These are phyloP conservation scores for Quercus tomentella DNA, from an alignment of 331 rosid genomes.

Conservation along the genomic window DNA sequence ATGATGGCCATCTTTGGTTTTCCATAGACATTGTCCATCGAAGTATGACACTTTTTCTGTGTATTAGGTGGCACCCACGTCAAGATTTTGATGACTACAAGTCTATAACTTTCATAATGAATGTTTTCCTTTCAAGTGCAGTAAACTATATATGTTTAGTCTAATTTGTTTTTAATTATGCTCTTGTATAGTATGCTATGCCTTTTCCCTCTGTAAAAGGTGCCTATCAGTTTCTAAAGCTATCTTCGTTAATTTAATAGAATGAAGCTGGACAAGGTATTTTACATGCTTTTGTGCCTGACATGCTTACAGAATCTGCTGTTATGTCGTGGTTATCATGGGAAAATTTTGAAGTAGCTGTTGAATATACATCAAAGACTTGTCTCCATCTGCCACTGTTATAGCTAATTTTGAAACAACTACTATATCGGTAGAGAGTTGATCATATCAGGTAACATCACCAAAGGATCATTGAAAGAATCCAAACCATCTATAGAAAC, in stretches of 20 bases:
- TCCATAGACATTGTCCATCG: background rate
- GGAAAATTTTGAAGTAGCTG: no score
- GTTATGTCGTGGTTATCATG: slow-evolving; percentile 34
- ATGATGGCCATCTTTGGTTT: background rate
- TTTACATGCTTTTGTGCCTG: slow-evolving; percentile 60
- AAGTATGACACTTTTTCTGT: background rate
- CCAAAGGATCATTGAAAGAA: no score
- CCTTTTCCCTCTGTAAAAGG: background rate
- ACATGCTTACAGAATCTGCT: slow-evolving; percentile 35
- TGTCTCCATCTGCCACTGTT: background rate
- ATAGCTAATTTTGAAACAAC: no score
- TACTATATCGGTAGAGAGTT: no score
- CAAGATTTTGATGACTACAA: background rate
- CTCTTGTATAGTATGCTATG: background rate
- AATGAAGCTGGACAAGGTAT: slow-evolving; percentile 37
- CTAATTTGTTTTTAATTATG: background rate
- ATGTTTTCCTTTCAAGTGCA: background rate
- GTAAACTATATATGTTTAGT: background rate
- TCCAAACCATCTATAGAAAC: no score
- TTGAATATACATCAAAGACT: no score
- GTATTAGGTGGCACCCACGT: background rate
- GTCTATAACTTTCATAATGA: background rate
- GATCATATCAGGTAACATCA: no score
- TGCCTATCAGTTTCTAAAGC: slow-evolving; percentile 24
- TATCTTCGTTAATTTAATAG: slow-evolving; percentile 34